phyloP scores from a whole-genome alignment of 2,329 filamentous ascomycete genomes.

The Chrysoporthe cubensis region DNA sequence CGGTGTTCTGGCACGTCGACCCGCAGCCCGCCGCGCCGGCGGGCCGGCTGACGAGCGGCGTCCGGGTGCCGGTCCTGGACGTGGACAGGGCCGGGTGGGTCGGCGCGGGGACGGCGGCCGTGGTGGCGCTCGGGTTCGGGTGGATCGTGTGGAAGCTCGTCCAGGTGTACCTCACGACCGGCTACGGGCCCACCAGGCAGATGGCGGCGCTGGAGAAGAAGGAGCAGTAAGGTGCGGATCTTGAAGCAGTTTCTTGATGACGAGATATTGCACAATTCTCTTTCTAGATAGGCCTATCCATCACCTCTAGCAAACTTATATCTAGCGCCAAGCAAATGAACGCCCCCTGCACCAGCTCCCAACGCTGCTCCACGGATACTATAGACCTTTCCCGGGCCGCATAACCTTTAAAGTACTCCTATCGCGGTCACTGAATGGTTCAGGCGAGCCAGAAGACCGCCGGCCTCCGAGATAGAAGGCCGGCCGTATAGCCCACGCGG shows the following conservation, averaged over 20 bases:
- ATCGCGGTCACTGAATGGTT: too few species aligned
- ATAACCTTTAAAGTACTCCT: background rate
- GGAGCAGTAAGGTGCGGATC: constrained; percentile 12
- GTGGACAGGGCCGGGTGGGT: constrained; percentile 54
- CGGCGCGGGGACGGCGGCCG: constrained; percentile 58
- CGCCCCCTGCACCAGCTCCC: background rate
- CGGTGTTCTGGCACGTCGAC: constrained; percentile 80
- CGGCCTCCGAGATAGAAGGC: background rate
- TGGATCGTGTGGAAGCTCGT: constrained; percentile 69
- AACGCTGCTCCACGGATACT: background rate
- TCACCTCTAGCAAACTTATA: background rate
- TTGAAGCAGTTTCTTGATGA: background rate
- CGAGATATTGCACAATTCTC: constrained; percentile 8
- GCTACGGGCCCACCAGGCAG: constrained; percentile 35
- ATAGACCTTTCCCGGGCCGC: background rate
- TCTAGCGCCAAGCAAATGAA: background rate
- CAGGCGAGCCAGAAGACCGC: too few species aligned
- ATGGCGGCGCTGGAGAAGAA: constrained; percentile 34
- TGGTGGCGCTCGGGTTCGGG: constrained; percentile 66
- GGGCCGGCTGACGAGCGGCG: constrained; percentile 51
- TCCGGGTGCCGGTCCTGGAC: constrained; percentile 70
- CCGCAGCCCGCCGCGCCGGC: constrained; percentile 46
- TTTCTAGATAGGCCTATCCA: constrained; percentile 8
- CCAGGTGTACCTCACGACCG: constrained; percentile 41
- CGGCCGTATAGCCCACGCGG: background rate